Conservation (phyloP, 192 early-diverging fungal species). For the Backusella liffmaniae region DNA sequence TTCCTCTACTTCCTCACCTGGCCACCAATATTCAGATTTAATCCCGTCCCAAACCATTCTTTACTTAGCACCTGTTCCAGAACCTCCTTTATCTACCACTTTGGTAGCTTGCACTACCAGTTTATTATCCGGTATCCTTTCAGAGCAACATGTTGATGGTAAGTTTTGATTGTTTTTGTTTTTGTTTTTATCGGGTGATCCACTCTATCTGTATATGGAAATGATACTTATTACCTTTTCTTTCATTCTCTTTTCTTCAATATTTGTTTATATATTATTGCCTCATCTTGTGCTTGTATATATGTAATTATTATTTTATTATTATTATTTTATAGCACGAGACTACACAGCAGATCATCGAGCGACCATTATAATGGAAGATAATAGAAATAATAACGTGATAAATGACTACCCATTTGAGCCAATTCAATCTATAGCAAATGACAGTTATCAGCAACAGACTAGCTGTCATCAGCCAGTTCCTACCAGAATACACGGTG, state of each 20-base stretch:
- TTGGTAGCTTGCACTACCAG: constrained; percentile 9
- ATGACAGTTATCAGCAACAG: background rate
- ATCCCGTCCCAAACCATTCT: background rate
- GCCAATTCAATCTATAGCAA: background rate
- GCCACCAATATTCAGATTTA: background rate
- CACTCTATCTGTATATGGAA: background rate
- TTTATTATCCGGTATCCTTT: constrained; percentile 8
- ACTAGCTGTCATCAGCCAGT: background rate
- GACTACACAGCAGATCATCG: constrained; percentile 19
- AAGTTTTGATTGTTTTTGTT: background rate
- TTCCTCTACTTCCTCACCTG: background rate
- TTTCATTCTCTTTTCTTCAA: background rate
- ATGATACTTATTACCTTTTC: background rate
- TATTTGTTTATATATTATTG: too few species aligned
- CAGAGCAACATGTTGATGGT: constrained; percentile 3
- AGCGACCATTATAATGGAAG: constrained; percentile 8
- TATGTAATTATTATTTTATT: background rate
- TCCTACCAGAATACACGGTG: background rate
- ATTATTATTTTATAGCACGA: background rate
- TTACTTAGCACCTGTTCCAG: background rate
- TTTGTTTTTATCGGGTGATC: background rate
- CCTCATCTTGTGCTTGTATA: too few species aligned
- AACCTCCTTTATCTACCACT: constrained; percentile 8
- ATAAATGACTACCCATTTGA: background rate
- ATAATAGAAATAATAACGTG: background rate